Evolutionary conservation across 352 stramenopile species (phyloP), one percentile per base, ranked within the genome.

Genomic region (Phytophthora multivora): DNA sequence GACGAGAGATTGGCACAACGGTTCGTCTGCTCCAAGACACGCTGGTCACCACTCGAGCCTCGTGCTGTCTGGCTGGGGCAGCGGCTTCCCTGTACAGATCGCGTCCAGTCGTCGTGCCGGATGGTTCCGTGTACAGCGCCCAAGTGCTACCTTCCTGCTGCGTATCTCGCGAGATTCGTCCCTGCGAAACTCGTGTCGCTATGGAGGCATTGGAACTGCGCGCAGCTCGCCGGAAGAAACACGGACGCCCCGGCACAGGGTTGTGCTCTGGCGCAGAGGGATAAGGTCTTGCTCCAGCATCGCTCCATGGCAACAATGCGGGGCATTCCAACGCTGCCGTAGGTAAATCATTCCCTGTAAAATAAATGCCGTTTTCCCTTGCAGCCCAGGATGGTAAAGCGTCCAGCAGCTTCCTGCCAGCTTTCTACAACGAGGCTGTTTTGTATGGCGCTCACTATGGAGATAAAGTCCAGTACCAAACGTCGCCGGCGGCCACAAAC

Each of bases 1-100:
- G 26, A 31, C 36, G 45, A 68, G 52, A 63, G 60, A 68, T 63
- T 48, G 52, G 60, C 60, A 39, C 21, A 4, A 8, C 16, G 60
- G n/a, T 52, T 58, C 52, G 52, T 68, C 52, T 65, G 53, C 53
- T 26, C 13, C 46, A 16, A 39, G 16, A 1, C 25, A 26, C 51
- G 47, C 47, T 55, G 35, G 19, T 63, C 51, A 57, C 51, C 59
- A 67, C 30, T 30, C 19, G 26, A n/a, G 28, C 47, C n/a, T 28
- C 26, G 33, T 11, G 48, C 38, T 42, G 56, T 36, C 45, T 48
- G 39, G 16, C 25, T 30, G 18, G 54, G 3, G 10, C 1, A 12
- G 42, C 28, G 43, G 31, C 42, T 63, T 56, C 28, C 36, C 40
- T 52, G 38, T 50, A 42, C 46, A 51, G 18, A 23, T 10, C 21